Base-by-base conservation (phyloP, 2,329 filamentous ascomycete species). In the Paecilomyces sp. region DNA sequence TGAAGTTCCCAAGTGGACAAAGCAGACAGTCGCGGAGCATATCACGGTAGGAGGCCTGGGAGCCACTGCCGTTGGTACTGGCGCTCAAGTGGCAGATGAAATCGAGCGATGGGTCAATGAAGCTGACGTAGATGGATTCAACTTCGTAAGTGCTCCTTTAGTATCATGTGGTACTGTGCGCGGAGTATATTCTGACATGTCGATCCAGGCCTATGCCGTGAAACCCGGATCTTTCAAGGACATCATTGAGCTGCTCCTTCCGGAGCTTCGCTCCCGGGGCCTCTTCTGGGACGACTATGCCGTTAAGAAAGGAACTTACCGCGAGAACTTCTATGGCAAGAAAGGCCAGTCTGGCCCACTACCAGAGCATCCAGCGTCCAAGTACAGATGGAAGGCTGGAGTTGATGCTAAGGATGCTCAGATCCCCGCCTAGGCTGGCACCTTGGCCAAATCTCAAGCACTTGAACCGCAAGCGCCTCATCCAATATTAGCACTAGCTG, bases 101-200 rank as follows among this genome's bases (percentile, higher is more conserved):
- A 78, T 91, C 59, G 85, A 91, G 72, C 73, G 77, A 0, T 91
- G 88, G 88, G 77, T 90, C 0, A 67, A 77, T 5, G 87, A 89
- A 69, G 87, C 85, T 0, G 88, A 89, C 64, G 82, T 91, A 0
- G 88, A 91, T 67, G 88, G 88, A 0, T 91, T 91, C 73, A 91
- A 91, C 68, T 81, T 91, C 70, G 86, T 86, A 69, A 75, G 83
- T 28, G 72, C 50, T 2, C 11, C 4, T n/a, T 22, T 7, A 12
- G 7, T 13, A 22, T 6, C 18, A 18, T 51, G 2, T 24, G 34
- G 22, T 18, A 57, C 64, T 31, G 61, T 57, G 36, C 22, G 22
- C 22, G 22, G 22, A 22, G 22, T 9, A 36, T 58, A 34, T 28
- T 73, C 74, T 70, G 67, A 56, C 41, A 56, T 31, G 30, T 18